Base-by-base conservation (phyloP, 2,329 filamentous ascomycete genomes). In the Alternaria metachromatica region DNA sequence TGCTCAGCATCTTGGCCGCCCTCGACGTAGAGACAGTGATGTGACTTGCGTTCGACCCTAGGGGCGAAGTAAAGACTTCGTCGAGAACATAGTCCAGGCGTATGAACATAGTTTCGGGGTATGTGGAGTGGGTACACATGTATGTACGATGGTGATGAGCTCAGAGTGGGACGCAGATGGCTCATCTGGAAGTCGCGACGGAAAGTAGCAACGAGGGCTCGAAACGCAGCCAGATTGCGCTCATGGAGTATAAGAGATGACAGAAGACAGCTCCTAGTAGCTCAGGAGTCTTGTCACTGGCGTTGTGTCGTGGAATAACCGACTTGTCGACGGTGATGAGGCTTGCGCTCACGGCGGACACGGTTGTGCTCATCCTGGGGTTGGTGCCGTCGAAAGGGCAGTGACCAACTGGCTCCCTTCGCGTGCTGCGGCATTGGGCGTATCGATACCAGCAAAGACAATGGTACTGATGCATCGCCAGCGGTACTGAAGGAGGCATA, bases 311-410 rank as follows among this genome's bases (percentile, higher is more conserved):
- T 37, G 33, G 6, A 26, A 55, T 10, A n/a, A 15, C 5, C 33
- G 15, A 37, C 33, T 9, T n/a, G 33, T 37, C 33, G n/a, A 41
- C 37, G 8, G n/a, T 11, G 37, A 41, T 11, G 37, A 18, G n/a
- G 9, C 37, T 41, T 18, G 37, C n/a, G n/a, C 37, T 41, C 65
- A 5, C 78, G 60, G 15, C 75, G 70, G 45, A 85, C 80, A 45
- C 72, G 72, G 67, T 84, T 82, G 63, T 79, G 75, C 55, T 75
- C 71, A 43, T 78, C 76, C 10, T 68, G 64, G 7, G 70, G 72
- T n/a, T 41, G 37, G 37, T 41, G 37, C 37, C 37, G 9, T 18
- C 37, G n/a, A 41, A 41, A 0, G n/a, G 37, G 37, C n/a, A 41
- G 37, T 41, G 8, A 6, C 37, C 37, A 11, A 41, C 37, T 41